Percentiles rank a stretch among this genome's conserved stretches.
These are phyloP conservation scores for Thielaviopsis cerberus DNA, from an alignment of 2,329 filamentous ascomycete genomes.

Conservation along the genomic window DNA sequence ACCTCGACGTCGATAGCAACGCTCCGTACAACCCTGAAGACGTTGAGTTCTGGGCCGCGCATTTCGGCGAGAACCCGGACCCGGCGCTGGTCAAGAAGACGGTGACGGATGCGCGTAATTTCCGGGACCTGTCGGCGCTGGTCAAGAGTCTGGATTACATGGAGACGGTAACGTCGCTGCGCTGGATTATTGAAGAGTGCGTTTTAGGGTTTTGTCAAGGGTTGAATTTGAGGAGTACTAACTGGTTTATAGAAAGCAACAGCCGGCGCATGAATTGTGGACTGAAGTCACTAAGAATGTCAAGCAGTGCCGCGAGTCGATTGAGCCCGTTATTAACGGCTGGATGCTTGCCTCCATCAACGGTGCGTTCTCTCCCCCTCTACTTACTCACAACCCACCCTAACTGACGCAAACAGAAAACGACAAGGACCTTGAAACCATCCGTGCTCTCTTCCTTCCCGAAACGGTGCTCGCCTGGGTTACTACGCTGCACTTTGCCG, in stretches of 20 bases:
- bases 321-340: conserved; percentile 42
- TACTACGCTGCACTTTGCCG: conserved; percentile 60
- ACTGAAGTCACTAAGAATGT: conserved; percentile 34
- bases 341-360: conserved; percentile 41
- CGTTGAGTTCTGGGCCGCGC: conserved; percentile 22
- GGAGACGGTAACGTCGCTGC: conserved; percentile 44
- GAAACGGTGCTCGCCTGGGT: conserved; percentile 74
- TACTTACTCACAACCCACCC: neutral
- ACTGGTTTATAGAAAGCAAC: conserved; percentile 16
- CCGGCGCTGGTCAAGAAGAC: conserved; percentile 24
- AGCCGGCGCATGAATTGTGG: conserved; percentile 31
- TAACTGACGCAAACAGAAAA: conserved; percentile 25
- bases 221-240: too few relatives aligned
- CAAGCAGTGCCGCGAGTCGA: conserved; percentile 33
- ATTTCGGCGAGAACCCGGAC: conserved; percentile 11
- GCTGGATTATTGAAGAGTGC: conserved; percentile 33
- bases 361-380: conserved; percentile 25
- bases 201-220: conserved; percentile 18
- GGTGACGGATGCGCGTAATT: conserved; percentile 37
- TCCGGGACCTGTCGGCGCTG: conserved; percentile 50
- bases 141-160: conserved; percentile 47
- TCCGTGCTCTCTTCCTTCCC: conserved; percentile 66
- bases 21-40: conserved; percentile 20
- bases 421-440: conserved; percentile 38
- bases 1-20: conserved; percentile 19